phyloP scores from a whole-genome alignment of 1,284 basidiomycete genomes.

The Trichosporon inkin region DNA sequence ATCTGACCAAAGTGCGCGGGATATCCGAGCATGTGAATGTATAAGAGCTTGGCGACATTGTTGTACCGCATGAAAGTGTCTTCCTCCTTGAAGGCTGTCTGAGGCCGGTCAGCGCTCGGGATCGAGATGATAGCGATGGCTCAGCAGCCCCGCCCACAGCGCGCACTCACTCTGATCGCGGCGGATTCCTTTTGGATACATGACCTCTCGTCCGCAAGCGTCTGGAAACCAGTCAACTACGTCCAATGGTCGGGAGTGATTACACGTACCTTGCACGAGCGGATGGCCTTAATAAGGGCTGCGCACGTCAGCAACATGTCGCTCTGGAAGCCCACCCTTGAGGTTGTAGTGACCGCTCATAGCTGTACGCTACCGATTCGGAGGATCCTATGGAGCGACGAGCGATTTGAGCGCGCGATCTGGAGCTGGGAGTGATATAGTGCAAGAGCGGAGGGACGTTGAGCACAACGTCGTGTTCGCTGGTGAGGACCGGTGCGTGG shows the following conservation, averaged over 20 bases:
- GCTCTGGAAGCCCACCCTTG: constrained; percentile 60
- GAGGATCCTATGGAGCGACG: neutral
- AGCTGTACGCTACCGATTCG: constrained; percentile 8
- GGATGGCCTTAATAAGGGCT: constrained; percentile 93
- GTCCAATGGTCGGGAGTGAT: neutral
- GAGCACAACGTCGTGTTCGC: neutral
- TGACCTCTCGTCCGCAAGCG: constrained; percentile 93
- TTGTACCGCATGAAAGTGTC: constrained; percentile 89
- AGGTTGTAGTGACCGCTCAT: constrained; percentile 71
- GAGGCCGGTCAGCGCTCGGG: neutral
- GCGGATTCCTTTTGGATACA: constrained; percentile 98
- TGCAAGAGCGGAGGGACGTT: constrained; percentile 2
- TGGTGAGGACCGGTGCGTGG: constrained; percentile 1
- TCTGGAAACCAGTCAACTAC: constrained; percentile 56
- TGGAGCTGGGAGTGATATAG: neutral
- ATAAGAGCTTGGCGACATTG: constrained; percentile 96
- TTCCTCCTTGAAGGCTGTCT: constrained; percentile 93
- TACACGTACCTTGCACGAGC: constrained; percentile 73
- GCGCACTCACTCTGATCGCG: constrained; percentile 64
- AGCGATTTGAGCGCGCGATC: neutral
- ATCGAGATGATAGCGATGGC: neutral
- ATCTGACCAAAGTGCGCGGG: constrained; percentile 99
- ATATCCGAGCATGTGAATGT: constrained; percentile 99
- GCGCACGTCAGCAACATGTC: constrained; percentile 8
- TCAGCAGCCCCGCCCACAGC: neutral